These are phyloP conservation scores for Umbilicus rupestris DNA, from an alignment of 164 flowering plant species.

Conservation along the genomic window DNA sequence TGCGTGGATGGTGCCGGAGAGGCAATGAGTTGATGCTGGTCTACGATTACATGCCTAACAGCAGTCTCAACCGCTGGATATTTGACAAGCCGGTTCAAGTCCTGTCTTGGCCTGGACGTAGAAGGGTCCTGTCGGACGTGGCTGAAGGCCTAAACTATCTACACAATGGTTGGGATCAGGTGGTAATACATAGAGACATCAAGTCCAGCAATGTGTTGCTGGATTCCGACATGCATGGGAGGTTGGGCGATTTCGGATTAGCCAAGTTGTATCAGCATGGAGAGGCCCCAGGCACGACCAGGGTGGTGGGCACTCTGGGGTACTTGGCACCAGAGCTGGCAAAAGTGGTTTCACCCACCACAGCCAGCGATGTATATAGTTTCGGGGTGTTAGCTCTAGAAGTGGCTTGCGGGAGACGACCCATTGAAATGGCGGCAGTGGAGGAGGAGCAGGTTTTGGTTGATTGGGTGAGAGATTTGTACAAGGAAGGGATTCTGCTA, in stretches of 20 bases:
- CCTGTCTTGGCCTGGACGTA: slow-evolving; percentile 40
- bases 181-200: slow-evolving; percentile 70
- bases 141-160: slow-evolving; percentile 66
- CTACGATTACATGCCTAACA: slow-evolving; percentile 10
- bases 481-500: slow-evolving; percentile 28
- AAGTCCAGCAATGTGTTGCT: slow-evolving; percentile 64
- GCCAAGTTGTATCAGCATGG: slow-evolving; percentile 66
- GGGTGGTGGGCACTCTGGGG: slow-evolving; percentile 81
- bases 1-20: slow-evolving; percentile 10
- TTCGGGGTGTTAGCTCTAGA: slow-evolving; percentile 77
- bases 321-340: slow-evolving; percentile 83
- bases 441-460: slow-evolving; percentile 44
- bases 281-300: slow-evolving; percentile 40
- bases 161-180: slow-evolving; percentile 71
- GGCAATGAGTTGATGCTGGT: slow-evolving; percentile 9
- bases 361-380: slow-evolving; percentile 67
- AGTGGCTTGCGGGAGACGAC: slow-evolving; percentile 66
- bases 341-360: slow-evolving; percentile 33
- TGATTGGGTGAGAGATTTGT: slow-evolving; percentile 65
- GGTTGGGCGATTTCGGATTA: slow-evolving; percentile 74
- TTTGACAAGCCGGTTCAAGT: slow-evolving; percentile 37
- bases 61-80: slow-evolving; percentile 36
- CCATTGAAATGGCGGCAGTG: slow-evolving; percentile 32
- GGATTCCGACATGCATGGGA: slow-evolving; percentile 49
- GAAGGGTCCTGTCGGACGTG: slow-evolving; percentile 42